phyloP scores from a whole-genome alignment of 441 rosid species.

The Erodium texanum region DNA sequence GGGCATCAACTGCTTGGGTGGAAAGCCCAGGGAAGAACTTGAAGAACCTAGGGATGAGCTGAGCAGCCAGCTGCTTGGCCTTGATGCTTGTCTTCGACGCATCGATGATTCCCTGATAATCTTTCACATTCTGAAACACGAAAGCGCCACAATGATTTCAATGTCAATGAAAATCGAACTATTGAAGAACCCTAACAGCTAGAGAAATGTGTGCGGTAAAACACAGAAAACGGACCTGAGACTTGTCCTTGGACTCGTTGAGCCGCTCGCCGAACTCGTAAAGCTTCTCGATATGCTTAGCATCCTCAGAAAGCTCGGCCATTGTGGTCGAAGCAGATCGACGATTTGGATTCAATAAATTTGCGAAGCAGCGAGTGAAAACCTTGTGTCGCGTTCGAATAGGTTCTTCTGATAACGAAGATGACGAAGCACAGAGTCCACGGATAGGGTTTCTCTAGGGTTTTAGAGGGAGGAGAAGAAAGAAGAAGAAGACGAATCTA shows the following conservation, averaged over 20 bases:
- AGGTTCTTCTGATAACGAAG: too few species aligned
- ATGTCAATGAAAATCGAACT: too few species aligned
- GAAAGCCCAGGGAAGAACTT: slow-evolving; percentile 83
- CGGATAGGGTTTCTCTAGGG: too few species aligned
- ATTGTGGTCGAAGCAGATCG: slow-evolving; percentile 30
- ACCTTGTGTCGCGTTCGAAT: too few species aligned
- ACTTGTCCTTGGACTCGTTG: slow-evolving; percentile 86
- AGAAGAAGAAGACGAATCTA: too few species aligned
- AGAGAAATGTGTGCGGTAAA: too few species aligned
- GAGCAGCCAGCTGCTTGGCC: slow-evolving; percentile 92
- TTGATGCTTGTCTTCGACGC: slow-evolving; percentile 65
- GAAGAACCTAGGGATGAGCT: slow-evolving; percentile 96
- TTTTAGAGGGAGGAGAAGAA: too few species aligned
- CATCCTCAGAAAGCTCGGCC: slow-evolving; percentile 56
- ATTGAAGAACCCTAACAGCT: too few species aligned
- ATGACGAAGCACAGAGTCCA: too few species aligned
- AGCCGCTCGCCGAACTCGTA: slow-evolving; percentile 94
- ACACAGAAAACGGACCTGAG: slow-evolving; percentile 60
- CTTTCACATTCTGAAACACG: slow-evolving; percentile 53
- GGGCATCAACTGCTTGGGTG: slow-evolving; percentile 58
- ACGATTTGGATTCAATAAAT: too few species aligned
- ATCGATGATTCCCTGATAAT: slow-evolving; percentile 78
- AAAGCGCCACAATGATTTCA: too few species aligned
- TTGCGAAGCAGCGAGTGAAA: too few species aligned
- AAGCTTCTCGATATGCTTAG: slow-evolving; percentile 77